phyloP scores from a whole-genome alignment of 495 filamentous ascomycete species.

The Eremomyces bilateralis region DNA sequence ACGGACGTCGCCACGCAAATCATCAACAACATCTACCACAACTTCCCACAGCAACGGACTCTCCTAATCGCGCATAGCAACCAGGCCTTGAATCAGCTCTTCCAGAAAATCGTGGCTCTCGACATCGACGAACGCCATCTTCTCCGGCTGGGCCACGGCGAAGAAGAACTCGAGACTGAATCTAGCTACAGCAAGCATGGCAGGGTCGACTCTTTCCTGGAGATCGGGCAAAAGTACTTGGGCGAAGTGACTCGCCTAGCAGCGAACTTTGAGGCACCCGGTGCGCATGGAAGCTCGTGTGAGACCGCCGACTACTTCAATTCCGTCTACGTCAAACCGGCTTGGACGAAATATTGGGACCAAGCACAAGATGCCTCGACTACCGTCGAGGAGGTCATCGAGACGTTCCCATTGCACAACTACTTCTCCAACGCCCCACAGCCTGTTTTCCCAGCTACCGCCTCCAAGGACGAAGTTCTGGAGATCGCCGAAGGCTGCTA shows the following conservation, averaged over 20 bases:
- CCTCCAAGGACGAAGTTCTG: constrained; percentile 41
- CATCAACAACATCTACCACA: constrained; percentile 97
- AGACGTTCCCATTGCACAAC: constrained; percentile 70
- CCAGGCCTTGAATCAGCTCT: constrained; percentile 95
- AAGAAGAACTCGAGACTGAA: constrained; percentile 78
- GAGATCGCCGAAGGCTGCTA: constrained; percentile 76
- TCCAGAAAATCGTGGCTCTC: constrained; percentile 84
- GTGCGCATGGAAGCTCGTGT: constrained; percentile 82
- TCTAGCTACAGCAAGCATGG: constrained; percentile 85
- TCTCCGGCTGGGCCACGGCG: constrained; percentile 78
- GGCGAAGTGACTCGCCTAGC: constrained; percentile 75
- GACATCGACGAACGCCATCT: constrained; percentile 95
- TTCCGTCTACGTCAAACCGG: constrained; percentile 67
- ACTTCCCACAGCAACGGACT: constrained; percentile 81
- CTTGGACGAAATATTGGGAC: constrained; percentile 73
- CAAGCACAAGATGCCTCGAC: constrained; percentile 21
- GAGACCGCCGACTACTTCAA: constrained; percentile 97
- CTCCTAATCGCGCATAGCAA: constrained; percentile 93
- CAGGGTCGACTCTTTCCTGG: constrained; percentile 85
- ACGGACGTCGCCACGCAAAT: constrained; percentile 97
- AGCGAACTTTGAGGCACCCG: constrained; percentile 58
- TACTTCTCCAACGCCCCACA: constrained; percentile 82
- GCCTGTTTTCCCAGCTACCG: constrained; percentile 49
- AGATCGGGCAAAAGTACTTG: constrained; percentile 60
- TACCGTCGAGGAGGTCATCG: constrained; percentile 36